phyloP scores from a whole-genome alignment of 2,329 filamentous ascomycete genomes.

The Mycogone perniciosa region DNA sequence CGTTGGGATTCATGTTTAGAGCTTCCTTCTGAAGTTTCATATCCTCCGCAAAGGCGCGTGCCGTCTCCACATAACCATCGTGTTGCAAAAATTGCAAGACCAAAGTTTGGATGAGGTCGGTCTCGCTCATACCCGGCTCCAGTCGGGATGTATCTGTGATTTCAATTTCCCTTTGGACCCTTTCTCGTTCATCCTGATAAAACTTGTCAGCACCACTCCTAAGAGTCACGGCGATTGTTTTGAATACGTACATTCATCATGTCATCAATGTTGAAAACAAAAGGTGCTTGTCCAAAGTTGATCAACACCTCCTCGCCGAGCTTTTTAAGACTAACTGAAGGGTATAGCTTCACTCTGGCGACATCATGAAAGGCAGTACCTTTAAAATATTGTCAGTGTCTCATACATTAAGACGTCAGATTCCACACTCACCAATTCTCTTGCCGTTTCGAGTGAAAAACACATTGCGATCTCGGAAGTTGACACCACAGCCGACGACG shows the following conservation, averaged over 20 bases:
- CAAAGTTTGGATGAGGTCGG: conserved; percentile 72
- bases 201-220: neutral
- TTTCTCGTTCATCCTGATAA: conserved; percentile 52
- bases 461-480: conserved; percentile 57
- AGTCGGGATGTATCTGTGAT: conserved; percentile 52
- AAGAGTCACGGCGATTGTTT: neutral
- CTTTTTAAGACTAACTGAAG: conserved; percentile 59
- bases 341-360: conserved; percentile 57
- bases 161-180: conserved; percentile 54
- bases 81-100: conserved; percentile 84
- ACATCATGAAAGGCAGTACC: conserved; percentile 66
- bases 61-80: conserved; percentile 92
- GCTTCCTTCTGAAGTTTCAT: conserved; percentile 67
- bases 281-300: conserved; percentile 68
- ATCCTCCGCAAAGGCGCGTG: conserved; percentile 79
- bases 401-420: neutral
- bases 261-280: conserved; percentile 85
- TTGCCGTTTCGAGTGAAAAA: conserved; percentile 64
- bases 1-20: conserved; percentile 51
- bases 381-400: conserved; percentile 26
- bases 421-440: conserved; percentile 41
- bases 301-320: conserved; percentile 53
- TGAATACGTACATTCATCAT: conserved; percentile 61
- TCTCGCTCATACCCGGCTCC: conserved; percentile 62
- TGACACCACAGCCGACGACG: conserved; percentile 59